Conservation (phyloP, 1,284 basidiomycete genomes). For the Naganishia sp. region DNA sequence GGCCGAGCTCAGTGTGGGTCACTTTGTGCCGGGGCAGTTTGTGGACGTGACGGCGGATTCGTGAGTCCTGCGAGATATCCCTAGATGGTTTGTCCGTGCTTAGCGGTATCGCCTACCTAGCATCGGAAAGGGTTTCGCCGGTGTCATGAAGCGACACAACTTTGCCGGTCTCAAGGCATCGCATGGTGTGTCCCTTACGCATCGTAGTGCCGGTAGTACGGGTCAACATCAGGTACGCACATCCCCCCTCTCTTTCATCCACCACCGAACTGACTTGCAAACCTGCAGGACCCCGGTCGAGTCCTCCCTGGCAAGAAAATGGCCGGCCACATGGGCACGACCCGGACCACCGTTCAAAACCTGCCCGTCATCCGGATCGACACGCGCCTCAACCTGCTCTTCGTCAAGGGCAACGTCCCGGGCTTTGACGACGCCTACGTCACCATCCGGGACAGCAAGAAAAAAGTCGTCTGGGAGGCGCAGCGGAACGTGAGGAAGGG, state of each 20-base stretch:
- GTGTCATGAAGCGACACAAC: constrained; percentile 95
- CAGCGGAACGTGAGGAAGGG: constrained; percentile 69
- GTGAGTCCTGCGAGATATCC: constrained; percentile 58
- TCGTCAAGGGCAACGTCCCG: constrained; percentile 66
- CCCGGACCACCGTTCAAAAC: constrained; percentile 82
- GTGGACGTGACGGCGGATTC: constrained; percentile 92
- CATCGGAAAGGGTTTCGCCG: constrained; percentile 95
- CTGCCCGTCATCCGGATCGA: constrained; percentile 87
- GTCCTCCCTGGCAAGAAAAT: constrained; percentile 98
- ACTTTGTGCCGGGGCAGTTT: constrained; percentile 96
- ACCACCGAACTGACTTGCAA: constrained; percentile 5
- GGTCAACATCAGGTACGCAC: constrained; percentile 82
- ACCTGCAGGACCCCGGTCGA: constrained; percentile 79
- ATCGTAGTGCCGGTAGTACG: constrained; percentile 89
- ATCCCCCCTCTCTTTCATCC: constrained; percentile 35
- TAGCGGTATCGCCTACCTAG: constrained; percentile 55
- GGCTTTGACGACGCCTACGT: constrained; percentile 61
- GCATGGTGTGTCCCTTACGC: constrained; percentile 95
- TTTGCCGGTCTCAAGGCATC: constrained; percentile 89
- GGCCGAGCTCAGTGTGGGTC: constrained; percentile 85
- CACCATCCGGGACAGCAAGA: constrained; percentile 77
- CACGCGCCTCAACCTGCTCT: constrained; percentile 78
- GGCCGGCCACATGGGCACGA: constrained; percentile 89
- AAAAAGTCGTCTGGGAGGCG: constrained; percentile 66
- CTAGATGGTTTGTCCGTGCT: no score